phyloP scores from a whole-genome alignment of 75 land plant species.

The Sequoiadendron giganteum region DNA sequence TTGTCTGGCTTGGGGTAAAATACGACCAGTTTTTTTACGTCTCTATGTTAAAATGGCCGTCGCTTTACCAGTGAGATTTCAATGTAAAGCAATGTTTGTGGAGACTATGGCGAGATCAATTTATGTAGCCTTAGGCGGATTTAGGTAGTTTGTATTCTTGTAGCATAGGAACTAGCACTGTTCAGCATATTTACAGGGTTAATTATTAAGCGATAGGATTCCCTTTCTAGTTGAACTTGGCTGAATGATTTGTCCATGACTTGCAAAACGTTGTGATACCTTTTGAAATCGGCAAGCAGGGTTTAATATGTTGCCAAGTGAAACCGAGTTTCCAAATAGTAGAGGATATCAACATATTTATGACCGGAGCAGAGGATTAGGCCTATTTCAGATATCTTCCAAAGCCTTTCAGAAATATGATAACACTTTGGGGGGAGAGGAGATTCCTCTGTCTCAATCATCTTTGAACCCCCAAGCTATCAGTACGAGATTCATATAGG shows the following conservation, averaged over 20 bases:
- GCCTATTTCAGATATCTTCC: not conserved
- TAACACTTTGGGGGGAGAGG: not conserved
- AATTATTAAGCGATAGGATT: not conserved
- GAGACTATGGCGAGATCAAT: not conserved
- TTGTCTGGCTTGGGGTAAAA: not conserved
- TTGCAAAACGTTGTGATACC: not conserved
- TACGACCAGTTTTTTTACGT: no score
- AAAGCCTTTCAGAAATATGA: not conserved
- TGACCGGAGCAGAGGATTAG: not conserved
- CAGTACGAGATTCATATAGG: not conserved
- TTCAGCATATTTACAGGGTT: not conserved
- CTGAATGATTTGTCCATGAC: not conserved
- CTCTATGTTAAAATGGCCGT: not conserved
- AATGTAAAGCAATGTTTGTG: not conserved
- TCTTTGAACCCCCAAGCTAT: not conserved
- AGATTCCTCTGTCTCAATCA: not conserved
- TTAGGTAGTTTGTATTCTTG: not conserved
- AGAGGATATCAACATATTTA: not conserved
- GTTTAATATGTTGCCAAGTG: not conserved
- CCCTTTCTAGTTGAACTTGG: not conserved
- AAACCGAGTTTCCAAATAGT: not conserved
- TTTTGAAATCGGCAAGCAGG: not conserved
- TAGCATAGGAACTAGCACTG: not conserved
- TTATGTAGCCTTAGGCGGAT: not conserved
- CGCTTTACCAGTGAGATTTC: not conserved